phyloP scores from a whole-genome alignment of 768 basidiomycete genomes.

The Kwoniella europaea region DNA sequence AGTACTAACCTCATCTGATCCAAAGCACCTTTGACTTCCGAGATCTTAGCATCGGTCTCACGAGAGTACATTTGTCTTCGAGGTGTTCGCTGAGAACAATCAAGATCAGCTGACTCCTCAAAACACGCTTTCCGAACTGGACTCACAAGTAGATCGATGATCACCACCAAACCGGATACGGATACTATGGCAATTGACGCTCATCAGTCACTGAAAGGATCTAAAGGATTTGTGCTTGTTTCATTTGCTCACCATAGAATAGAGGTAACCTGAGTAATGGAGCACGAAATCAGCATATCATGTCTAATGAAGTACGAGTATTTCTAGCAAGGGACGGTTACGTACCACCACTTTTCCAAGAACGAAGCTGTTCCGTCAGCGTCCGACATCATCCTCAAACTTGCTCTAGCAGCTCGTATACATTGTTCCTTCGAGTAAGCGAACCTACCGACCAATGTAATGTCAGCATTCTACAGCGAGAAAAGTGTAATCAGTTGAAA shows the following conservation, averaged over 20 bases:
- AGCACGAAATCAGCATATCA: slow-evolving; percentile 4
- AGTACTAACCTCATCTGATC: slow-evolving; percentile 51
- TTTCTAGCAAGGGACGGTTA: background rate
- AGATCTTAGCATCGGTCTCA: slow-evolving; percentile 50
- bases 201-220: background rate
- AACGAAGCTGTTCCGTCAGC: slow-evolving; percentile 52
- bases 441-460: slow-evolving; percentile 37
- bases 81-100: slow-evolving; percentile 28
- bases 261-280: slow-evolving; percentile 44
- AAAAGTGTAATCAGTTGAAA: background rate
- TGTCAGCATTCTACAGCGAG: background rate
- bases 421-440: slow-evolving; percentile 58
- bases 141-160: slow-evolving; percentile 57
- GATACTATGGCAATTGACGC: slow-evolving; percentile 42
- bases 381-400: slow-evolving; percentile 55
- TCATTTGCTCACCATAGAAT: slow-evolving; percentile 48
- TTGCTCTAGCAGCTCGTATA: slow-evolving; percentile 58
- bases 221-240: background rate
- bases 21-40: slow-evolving; percentile 53
- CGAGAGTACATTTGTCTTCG: slow-evolving; percentile 43
- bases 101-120: slow-evolving; percentile 5
- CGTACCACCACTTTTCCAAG: slow-evolving; percentile 58
- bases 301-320: too few relatives aligned
- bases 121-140: background rate
- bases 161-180: slow-evolving; percentile 55